These are phyloP conservation scores for Citrus unshiu DNA, from an alignment of 345 rosid species.

Conservation along the genomic window DNA sequence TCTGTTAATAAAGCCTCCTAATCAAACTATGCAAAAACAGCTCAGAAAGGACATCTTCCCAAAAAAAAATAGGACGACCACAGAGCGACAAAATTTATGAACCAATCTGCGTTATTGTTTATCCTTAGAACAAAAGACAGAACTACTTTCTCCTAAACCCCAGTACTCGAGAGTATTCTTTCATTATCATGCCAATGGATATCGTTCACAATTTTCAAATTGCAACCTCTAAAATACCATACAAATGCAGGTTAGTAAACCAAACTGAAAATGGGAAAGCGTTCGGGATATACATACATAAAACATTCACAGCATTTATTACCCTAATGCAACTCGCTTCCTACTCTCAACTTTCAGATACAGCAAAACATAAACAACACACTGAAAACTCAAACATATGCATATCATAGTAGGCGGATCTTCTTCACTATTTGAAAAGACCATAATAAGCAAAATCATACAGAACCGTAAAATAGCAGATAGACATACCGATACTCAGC, in stretches of 20 bases:
- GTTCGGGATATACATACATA: not conserved
- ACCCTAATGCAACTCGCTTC: not conserved
- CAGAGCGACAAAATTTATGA: not conserved
- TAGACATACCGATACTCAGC: conserved; percentile 57
- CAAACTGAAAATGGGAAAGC: not conserved
- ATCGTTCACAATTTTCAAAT: not conserved
- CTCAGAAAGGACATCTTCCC: not conserved
- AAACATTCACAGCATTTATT: not conserved
- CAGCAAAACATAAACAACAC: not conserved
- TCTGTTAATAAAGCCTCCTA: not conserved
- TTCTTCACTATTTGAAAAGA: not conserved
- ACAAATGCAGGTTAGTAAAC: not conserved
- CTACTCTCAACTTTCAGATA: not conserved
- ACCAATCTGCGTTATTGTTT: not conserved
- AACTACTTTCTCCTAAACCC: no score
- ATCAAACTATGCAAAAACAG: not conserved
- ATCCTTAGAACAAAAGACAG: not conserved
- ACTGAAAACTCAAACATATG: not conserved
- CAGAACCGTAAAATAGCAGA: not conserved
- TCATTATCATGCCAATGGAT: not conserved
- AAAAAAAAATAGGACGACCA: not conserved
- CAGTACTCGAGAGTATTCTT: not conserved
- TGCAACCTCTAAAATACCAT: not conserved
- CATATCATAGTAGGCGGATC: not conserved
- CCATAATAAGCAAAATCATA: not conserved